Base-by-base conservation (phyloP, 169 alveolate genomes). In the Cryptosporidium bovis region DNA sequence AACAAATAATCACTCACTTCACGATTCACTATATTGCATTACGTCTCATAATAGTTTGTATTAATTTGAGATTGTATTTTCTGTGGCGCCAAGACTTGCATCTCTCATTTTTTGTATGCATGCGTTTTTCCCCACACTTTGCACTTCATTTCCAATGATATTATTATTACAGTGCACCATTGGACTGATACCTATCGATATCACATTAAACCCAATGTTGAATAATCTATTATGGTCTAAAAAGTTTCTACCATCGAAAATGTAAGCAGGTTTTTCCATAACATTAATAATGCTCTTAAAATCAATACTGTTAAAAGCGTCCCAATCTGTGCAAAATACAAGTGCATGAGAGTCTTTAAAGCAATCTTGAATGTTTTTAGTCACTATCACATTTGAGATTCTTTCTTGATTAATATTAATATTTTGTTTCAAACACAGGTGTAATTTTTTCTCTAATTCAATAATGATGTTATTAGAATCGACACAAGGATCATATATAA, bases 301-400 rank as follows among this genome's bases (percentile, higher is more conserved):
- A 71, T 93, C 91, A 8, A 66, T 55, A 8, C 82, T 77, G 64
- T 60, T 77, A 90, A 91, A 84, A 90, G 84, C 93, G 51, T 95
- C 97, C 98, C 98, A 96, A 85, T 96, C 98, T 8, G 98, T 96
- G 36, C 95, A 92, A 62, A 96, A 90, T 3, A 95, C 93, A 31
- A 96, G 91, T 5, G 96, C 96, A 69, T 90, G 92, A 13, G 96
- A 84, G 29, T 83, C 92, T 33, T 82, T 51, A 34, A 90, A 90
- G 1, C 96, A 96, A 16, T 71, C 82, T 29, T 91, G 67, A 15
- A 92, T 62, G 18, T 62, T 62, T 62, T 62, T 62, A 20, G 67
- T 8, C 7, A 27, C 33, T 2, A 8, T 27, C 1, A 24, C 33
- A 62, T 62, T 33, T 34, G 8, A 7, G 44, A 62, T 3, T 20